A percentile compares a stretch with the other conserved stretches of the same genome.
phyloP scores from a whole-genome alignment of 108 stramenopile species.

The Nannochloropsis gaditana region DNA sequence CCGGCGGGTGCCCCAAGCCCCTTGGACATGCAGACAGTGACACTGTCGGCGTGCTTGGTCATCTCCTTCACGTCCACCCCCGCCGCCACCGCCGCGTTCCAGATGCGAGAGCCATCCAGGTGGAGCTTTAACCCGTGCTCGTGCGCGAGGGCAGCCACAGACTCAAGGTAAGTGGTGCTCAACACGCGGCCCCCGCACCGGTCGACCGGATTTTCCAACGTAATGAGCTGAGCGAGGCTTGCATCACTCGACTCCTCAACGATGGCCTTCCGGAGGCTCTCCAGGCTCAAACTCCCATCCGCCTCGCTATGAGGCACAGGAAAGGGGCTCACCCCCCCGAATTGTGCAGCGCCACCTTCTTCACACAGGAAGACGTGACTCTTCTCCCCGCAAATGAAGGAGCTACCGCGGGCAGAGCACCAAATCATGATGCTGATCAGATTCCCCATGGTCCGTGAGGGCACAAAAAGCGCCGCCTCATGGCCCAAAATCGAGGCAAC shows the following conservation, averaged over 20 bases:
- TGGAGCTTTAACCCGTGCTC: conserved; percentile 65
- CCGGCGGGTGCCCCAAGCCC: conserved; percentile 92
- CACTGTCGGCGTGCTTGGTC: conserved; percentile 67
- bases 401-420: conserved; percentile 66
- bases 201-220: conserved; percentile 94
- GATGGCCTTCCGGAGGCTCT: not conserved
- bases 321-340: not conserved
- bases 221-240: conserved; percentile 63
- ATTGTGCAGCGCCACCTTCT: not conserved
- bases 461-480: conserved; percentile 80
- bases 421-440: conserved; percentile 76
- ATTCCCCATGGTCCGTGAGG: conserved; percentile 95
- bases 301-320: conserved; percentile 18
- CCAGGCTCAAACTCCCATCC: conserved; percentile 19
- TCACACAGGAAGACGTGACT: not conserved
- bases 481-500: conserved; percentile 81
- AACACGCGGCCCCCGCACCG: conserved; percentile 86
- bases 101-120: conserved; percentile 86
- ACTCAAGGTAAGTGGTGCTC: conserved; percentile 64
- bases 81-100: conserved; percentile 76
- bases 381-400: conserved; percentile 12
- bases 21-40: conserved; percentile 90
- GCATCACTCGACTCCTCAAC: not conserved
- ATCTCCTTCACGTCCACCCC: conserved; percentile 55
- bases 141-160: conserved; percentile 59